These are phyloP conservation scores for Phytophthora pseudosyringae DNA, from an alignment of 352 stramenopile genomes.

Conservation along the genomic window DNA sequence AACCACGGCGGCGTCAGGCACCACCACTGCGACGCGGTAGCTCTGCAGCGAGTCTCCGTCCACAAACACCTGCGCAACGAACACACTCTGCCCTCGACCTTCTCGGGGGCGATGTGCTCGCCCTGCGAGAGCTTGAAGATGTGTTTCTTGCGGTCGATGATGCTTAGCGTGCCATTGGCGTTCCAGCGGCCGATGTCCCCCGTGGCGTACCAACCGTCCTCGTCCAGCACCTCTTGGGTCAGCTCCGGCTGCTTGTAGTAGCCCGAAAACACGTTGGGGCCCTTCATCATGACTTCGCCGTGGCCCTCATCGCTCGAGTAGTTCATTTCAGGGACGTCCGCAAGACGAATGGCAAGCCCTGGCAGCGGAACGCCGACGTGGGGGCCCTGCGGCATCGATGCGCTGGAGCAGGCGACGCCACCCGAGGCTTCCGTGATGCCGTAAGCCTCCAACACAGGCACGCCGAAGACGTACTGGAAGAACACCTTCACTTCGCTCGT, in stretches of 20 bases:
- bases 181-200: slow-evolving; percentile 96
- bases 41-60: slow-evolving; percentile 94
- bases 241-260: slow-evolving; percentile 95
- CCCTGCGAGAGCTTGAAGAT: slow-evolving; percentile 93
- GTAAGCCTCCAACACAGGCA: slow-evolving; percentile 94
- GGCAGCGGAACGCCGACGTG: slow-evolving; percentile 91
- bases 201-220: slow-evolving; percentile 94
- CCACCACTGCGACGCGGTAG: slow-evolving; percentile 92
- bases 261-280: slow-evolving; percentile 83
- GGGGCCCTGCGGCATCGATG: slow-evolving; percentile 49
- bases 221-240: slow-evolving; percentile 89
- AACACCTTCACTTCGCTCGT: slow-evolving; percentile 93
- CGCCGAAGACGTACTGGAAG: slow-evolving; percentile 92
- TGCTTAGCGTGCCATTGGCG: slow-evolving; percentile 84
- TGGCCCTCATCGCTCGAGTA: slow-evolving; percentile 72
- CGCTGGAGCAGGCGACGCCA: slow-evolving; percentile 34
- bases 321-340: slow-evolving; percentile 95
- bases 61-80: slow-evolving; percentile 94
- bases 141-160: slow-evolving; percentile 92
- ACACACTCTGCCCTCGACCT: slow-evolving; percentile 93
- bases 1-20: slow-evolving; percentile 89
- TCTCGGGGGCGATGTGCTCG: slow-evolving; percentile 96
- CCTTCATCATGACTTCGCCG: slow-evolving; percentile 84
- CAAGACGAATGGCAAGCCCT: slow-evolving; percentile 88
- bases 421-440: slow-evolving; percentile 91